Evolutionary conservation across 176 grass and related monocot genomes (phyloP).

Genomic region (Dendrocalamus sinicus): DNA sequence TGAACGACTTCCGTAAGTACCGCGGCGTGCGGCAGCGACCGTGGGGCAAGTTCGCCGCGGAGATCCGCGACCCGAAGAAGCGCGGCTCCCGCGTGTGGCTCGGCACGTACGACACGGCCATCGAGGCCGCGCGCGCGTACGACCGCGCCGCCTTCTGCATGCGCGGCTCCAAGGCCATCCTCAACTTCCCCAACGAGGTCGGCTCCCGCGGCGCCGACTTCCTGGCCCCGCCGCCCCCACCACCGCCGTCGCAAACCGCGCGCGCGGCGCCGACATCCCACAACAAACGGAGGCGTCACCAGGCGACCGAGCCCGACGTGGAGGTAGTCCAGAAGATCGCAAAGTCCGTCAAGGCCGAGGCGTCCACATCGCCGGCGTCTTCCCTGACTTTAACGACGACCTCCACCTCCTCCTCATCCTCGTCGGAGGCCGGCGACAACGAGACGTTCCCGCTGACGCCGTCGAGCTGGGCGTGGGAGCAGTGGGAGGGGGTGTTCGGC

Average conservation of each 20-base stretch:
- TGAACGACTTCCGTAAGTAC: constrained; percentile 62
- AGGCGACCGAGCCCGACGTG: neutral
- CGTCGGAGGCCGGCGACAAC: constrained; percentile 4
- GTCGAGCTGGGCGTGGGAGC: constrained; percentile 50
- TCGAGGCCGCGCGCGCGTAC: constrained; percentile 83
- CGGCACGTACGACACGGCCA: constrained; percentile 84
- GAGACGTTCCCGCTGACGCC: constrained; percentile 52
- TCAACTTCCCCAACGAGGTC: constrained; percentile 91
- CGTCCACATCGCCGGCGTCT: constrained; percentile 31
- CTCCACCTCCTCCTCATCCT: constrained; percentile 24
- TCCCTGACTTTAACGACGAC: constrained; percentile 13
- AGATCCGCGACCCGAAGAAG: constrained; percentile 85
- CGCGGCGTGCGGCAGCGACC: constrained; percentile 84
- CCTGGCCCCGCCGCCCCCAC: constrained; percentile 22
- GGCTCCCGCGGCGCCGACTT: constrained; percentile 45
- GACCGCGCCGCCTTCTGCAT: constrained; percentile 81
- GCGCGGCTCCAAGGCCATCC: constrained; percentile 83
- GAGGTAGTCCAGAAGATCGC: neutral
- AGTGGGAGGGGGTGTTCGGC: constrained; percentile 48
- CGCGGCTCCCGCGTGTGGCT: constrained; percentile 86
- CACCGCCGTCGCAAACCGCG: neutral
- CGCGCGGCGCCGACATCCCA: neutral
- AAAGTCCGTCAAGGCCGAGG: constrained; percentile 41
- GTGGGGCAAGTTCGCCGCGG: constrained; percentile 94
- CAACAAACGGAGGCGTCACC: constrained; percentile 41